Evolutionary conservation across 202 grass and related monocot species (phyloP), one percentile per base, ranked within the genome.

Genomic region (Cymbopogon flexuosus): DNA sequence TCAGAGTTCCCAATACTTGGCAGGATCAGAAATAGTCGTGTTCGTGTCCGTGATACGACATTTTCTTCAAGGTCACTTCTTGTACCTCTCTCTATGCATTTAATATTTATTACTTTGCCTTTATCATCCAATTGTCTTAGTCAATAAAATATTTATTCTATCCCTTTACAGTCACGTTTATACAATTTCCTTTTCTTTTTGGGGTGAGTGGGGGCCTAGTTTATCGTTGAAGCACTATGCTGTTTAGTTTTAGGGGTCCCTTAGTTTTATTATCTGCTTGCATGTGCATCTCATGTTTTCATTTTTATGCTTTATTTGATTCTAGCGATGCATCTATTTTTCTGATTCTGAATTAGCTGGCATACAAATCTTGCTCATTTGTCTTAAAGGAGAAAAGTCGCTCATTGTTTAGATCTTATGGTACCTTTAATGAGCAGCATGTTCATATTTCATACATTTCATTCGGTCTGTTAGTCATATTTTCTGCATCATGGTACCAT

Each of bases 21-120:
- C 45, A 89, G 94, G 36, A 94, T 97, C 49, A 92, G 91, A 92
- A 97, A 94, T 58, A 92, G 91, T 70, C 89, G 94, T 18, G 91
- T 97, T 35, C 91, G 94, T 41, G 76, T 97, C 47, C 89, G 94
- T 84, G 94, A 94, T 80, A 76, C 90, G 31, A 97, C 91, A 29
- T 97, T 97, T 86, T 90, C 88, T 16, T 97, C 94, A 31, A 97
- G 94, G 94, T 97, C 64, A 74, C 43, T 23, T 77, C 18, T 31
- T 45, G 27, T 27, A 27, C 27, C 27, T 27, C 27, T 27, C 27
- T 10, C 39, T 41, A 56, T 73, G 70, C 62, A 81, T 81, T 68
- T 54, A 10, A 34, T 86, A 40, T 51, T 69, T 79, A 22, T 54
- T 71, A 45, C 10, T 63, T 72, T 36, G 37, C 27, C 16, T 68